Percentiles rank a stretch among this genome's conserved stretches.
Conservation (phyloP, 2,329 filamentous ascomycete genomes). For the Pseudogymnoascus sp. region DNA sequence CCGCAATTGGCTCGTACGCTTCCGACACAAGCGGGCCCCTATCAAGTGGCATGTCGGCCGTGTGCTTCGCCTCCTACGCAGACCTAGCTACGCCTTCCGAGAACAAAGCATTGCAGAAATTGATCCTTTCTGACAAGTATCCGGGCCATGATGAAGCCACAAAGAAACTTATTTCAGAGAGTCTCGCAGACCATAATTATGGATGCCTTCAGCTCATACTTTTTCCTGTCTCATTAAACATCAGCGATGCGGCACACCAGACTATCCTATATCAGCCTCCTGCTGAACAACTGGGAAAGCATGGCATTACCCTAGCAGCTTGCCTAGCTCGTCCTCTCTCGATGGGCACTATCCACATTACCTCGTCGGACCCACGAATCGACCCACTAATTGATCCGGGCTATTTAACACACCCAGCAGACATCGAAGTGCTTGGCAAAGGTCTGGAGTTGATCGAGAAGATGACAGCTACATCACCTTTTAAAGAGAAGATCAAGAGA, state of each 20-base stretch:
- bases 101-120: background rate
- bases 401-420: slow-evolving; percentile 36
- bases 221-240: background rate
- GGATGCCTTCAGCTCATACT: slow-evolving; percentile 12
- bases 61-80: slow-evolving; percentile 10
- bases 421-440: slow-evolving; percentile 26
- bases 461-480: slow-evolving; percentile 12
- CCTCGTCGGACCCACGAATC: slow-evolving; percentile 27
- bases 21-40: slow-evolving; percentile 9
- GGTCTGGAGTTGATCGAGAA: slow-evolving; percentile 11
- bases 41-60: slow-evolving; percentile 8
- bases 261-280: background rate
- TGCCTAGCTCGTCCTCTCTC: slow-evolving; percentile 36
- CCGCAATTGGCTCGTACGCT: slow-evolving; percentile 27
- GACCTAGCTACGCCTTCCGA: background rate
- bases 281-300: slow-evolving; percentile 8
- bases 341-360: slow-evolving; percentile 34
- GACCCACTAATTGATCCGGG: slow-evolving; percentile 34
- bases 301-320: slow-evolving; percentile 28
- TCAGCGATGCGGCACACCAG: background rate
- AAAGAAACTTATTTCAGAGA: background rate
- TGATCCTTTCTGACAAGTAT: background rate
- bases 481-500: slow-evolving; percentile 14
- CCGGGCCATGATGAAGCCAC: background rate
- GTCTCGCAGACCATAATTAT: slow-evolving; percentile 5